Evolutionary conservation across 2,329 filamentous ascomycete genomes (phyloP).

Genomic region (Cladorrhinum sp.): DNA sequence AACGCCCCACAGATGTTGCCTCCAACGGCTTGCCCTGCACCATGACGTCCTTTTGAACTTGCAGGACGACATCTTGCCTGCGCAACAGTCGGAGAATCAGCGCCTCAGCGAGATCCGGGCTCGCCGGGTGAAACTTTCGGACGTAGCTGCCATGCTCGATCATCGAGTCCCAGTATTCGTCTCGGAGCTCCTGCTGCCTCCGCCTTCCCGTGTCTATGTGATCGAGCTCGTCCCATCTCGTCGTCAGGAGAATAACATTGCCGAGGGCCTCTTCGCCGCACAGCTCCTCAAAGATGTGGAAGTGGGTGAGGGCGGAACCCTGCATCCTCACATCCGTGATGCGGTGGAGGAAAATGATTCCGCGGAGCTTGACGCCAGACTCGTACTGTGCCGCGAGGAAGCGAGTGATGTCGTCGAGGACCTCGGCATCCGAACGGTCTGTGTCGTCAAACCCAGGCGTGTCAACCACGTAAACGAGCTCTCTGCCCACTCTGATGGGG

Average conservation of each 20-base stretch:
- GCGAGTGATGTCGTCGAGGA: constrained; percentile 12
- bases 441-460: constrained; percentile 16
- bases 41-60: background rate
- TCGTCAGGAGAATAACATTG: constrained; percentile 16
- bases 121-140: background rate
- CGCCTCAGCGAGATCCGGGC: background rate
- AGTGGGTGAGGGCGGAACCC: background rate
- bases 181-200: background rate
- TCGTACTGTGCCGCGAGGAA: constrained; percentile 8
- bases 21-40: background rate
- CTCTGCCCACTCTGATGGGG: background rate
- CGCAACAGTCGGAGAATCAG: background rate
- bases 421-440: background rate
- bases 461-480: constrained; percentile 11
- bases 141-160: background rate
- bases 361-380: background rate
- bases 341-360: constrained; percentile 14
- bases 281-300: constrained; percentile 6
- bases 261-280: constrained; percentile 8
- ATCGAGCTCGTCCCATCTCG: constrained; percentile 10
- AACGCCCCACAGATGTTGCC: background rate
- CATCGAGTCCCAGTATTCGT: background rate
- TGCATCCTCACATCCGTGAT: constrained; percentile 12
- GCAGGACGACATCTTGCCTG: background rate
- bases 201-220: background rate